Conservation (phyloP, 208 protist genomes). For the Zelonia costaricensis region DNA sequence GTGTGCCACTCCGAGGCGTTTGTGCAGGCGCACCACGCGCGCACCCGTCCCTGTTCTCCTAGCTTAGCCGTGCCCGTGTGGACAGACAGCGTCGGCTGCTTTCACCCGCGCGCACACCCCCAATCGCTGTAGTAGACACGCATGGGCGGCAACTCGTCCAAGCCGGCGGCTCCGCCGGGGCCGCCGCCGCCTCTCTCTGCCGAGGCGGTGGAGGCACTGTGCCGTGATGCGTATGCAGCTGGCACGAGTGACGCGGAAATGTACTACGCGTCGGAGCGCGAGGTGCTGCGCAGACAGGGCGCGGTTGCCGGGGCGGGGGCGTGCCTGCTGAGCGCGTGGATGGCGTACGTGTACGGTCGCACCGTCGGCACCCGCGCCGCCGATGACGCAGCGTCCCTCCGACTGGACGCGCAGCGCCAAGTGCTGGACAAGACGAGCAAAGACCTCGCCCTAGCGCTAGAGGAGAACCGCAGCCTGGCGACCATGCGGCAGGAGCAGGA, state of each 20-base stretch:
- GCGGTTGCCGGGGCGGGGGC: constrained; percentile 11
- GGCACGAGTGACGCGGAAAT: constrained; percentile 35
- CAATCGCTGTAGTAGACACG: neutral
- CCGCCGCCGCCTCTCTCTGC: neutral
- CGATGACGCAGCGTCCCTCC: constrained; percentile 10
- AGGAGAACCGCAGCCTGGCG: constrained; percentile 15
- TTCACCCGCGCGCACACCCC: too few species aligned
- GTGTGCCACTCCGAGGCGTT: too few species aligned
- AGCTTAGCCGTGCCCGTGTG: too few species aligned
- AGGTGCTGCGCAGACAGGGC: constrained; percentile 30
- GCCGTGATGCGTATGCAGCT: constrained; percentile 40
- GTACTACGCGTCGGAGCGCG: constrained; percentile 30
- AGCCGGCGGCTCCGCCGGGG: neutral
- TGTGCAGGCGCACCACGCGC: too few species aligned
- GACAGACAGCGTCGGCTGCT: too few species aligned
- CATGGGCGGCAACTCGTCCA: constrained; percentile 21
- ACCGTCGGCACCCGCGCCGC: constrained; percentile 3
- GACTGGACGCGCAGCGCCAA: constrained; percentile 14
- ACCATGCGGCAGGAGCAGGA: constrained; percentile 19
- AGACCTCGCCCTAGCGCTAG: constrained; percentile 4
- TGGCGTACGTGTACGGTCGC: constrained; percentile 40
- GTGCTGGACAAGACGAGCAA: constrained; percentile 17
- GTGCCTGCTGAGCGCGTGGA: constrained; percentile 29
- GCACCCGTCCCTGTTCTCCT: too few species aligned
- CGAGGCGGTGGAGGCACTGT: constrained; percentile 32